Evolutionary conservation across 2,329 filamentous ascomycete genomes (phyloP), one percentile per base, ranked within the genome.

Genomic region (Pleurostoma richardsiae): DNA sequence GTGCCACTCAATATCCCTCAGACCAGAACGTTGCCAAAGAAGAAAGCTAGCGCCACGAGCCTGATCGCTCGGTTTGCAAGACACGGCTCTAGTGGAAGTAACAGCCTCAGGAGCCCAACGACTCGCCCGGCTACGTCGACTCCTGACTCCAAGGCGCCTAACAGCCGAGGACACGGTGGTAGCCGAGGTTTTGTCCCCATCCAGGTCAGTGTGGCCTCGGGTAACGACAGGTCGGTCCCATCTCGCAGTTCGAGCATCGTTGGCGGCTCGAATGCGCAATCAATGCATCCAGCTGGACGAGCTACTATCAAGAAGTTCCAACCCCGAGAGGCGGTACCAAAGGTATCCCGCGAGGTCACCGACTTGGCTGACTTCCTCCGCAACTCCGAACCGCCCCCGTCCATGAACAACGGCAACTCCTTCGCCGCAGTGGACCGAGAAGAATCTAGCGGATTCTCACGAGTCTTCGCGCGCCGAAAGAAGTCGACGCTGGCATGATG

Each of bases 351-450:
- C n/a, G 65, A 68, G 41, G 90, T 85, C 3, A 76, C 78, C 19
- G 86, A 90, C 43, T 66, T 92, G 40, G 86, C 88, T 1, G 80
- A 82, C 44, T 92, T 92, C 61, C 67, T 94, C 30, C 79, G 77
- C 45, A 81, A 82, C 56, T 86, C 85, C 10, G 83, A 75, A 31
- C 86, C 86, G 3, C 82, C 84, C 2, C 71, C 74, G 10, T 36
- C 45, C 33, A 36, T 36, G 33, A 36, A 8, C 8, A n/a, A 8
- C 8, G n/a, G 33, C 33, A 8, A 8, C 33, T 36, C 8, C 33
- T 8, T 8, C 8, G 33, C 8, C 8, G n/a, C 8, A 8, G 33
- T n/a, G 8, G 33, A 36, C n/a, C 19, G 19, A 19, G 8, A 36
- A 36, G 33, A 36, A 8, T 8, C 33, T 8, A 36, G n/a, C n/a